A percentile compares a stretch with the other conserved stretches of the same genome.
phyloP scores from a whole-genome alignment of 1,139 yeast species.

The Suhomyces yuchorum region DNA sequence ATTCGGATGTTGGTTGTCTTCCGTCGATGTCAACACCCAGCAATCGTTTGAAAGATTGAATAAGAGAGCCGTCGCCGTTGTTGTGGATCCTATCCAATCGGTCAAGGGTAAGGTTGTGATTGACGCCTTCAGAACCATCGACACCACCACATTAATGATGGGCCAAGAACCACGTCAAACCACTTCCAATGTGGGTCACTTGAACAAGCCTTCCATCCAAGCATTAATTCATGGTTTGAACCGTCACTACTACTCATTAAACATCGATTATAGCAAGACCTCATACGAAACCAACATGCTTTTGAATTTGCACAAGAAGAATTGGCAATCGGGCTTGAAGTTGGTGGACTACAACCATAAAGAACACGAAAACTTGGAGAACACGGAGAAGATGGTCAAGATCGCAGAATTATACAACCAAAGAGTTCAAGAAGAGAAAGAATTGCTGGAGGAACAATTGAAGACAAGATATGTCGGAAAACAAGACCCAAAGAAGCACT shows the following conservation, averaged over 20 bases:
- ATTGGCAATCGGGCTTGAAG: slow-evolving; percentile 92
- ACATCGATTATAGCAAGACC: slow-evolving; percentile 93
- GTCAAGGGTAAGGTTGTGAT: slow-evolving; percentile 98
- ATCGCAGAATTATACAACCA: slow-evolving; percentile 89
- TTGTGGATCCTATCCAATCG: slow-evolving; percentile 95
- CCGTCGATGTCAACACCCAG: slow-evolving; percentile 96
- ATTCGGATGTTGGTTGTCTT: slow-evolving; percentile 98
- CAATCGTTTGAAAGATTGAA: slow-evolving; percentile 96
- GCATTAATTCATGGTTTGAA: slow-evolving; percentile 96
- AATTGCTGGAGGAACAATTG: slow-evolving; percentile 81
- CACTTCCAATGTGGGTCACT: slow-evolving; percentile 91
- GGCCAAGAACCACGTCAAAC: slow-evolving; percentile 98
- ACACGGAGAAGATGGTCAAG: slow-evolving; percentile 79
- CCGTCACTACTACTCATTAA: slow-evolving; percentile 94
- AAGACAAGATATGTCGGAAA: slow-evolving; percentile 97
- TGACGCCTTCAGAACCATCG: slow-evolving; percentile 95
- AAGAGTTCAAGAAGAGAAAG: slow-evolving; percentile 91
- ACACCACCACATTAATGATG: slow-evolving; percentile 85
- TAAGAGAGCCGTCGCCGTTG: slow-evolving; percentile 95
- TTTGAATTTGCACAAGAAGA: slow-evolving; percentile 88
- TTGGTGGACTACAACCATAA: slow-evolving; percentile 76
- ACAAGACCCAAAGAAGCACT: slow-evolving; percentile 97
- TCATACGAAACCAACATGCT: slow-evolving; percentile 93
- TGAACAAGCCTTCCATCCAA: slow-evolving; percentile 97
- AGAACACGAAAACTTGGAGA: slow-evolving; percentile 73